Percentiles rank a stretch among this genome's conserved stretches.
phyloP scores from a whole-genome alignment of 805 yeast genomes.

The Candida multigemmis region DNA sequence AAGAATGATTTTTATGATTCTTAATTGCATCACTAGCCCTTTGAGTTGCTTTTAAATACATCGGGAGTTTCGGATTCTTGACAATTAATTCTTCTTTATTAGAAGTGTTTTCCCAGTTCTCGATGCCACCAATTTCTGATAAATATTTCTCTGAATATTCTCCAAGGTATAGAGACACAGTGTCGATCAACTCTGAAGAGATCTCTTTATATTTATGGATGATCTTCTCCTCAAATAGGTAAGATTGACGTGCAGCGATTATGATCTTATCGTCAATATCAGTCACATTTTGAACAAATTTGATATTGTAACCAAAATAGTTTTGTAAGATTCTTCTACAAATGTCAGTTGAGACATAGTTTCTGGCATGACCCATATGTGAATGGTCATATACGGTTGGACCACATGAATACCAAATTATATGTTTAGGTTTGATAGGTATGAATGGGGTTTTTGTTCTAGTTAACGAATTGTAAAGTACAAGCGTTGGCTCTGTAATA shows the following conservation, averaged over 20 bases:
- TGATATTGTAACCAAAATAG: slow-evolving; percentile 83
- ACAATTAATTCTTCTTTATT: slow-evolving; percentile 43
- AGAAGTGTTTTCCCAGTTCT: slow-evolving; percentile 40
- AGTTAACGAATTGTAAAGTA: slow-evolving; percentile 77
- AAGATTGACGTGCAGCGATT: slow-evolving; percentile 84
- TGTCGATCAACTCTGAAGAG: slow-evolving; percentile 24
- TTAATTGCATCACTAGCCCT: slow-evolving; percentile 41
- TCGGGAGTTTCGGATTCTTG: slow-evolving; percentile 74
- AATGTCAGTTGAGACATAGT: slow-evolving; percentile 90
- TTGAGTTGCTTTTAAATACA: slow-evolving; percentile 63
- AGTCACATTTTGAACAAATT: slow-evolving; percentile 94
- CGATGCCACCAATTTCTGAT: slow-evolving; percentile 33
- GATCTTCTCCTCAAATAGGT: slow-evolving; percentile 59
- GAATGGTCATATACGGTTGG: slow-evolving; percentile 95
- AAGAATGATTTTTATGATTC: slow-evolving; percentile 9
- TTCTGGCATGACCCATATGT: slow-evolving; percentile 98
- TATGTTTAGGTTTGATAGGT: slow-evolving; percentile 55
- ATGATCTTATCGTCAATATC: slow-evolving; percentile 97
- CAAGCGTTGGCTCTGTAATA: slow-evolving; percentile 27
- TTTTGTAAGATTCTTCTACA: slow-evolving; percentile 83
- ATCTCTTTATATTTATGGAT: slow-evolving; percentile 16
- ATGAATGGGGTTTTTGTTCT: slow-evolving; percentile 68
- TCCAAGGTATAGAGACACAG: slow-evolving; percentile 35
- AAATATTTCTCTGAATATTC: slow-evolving; percentile 48
- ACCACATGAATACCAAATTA: slow-evolving; percentile 96